Conservation (phyloP, 345 rosid species). For the Limnanthes douglasii region DNA sequence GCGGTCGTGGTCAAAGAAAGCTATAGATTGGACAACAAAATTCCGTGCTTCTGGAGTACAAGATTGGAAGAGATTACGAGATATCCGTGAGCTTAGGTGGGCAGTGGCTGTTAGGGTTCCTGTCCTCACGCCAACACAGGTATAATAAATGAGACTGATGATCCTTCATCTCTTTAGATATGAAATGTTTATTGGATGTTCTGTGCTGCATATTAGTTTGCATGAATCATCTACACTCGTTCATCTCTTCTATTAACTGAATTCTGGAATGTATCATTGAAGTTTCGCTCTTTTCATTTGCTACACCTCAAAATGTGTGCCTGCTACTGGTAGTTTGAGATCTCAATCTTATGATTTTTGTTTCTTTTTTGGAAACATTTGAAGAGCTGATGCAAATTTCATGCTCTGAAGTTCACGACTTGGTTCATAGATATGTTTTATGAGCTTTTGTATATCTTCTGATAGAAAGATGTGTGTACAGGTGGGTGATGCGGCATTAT, state of each 20-base stretch:
- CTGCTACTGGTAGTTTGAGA: background rate
- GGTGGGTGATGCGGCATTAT: constrained; percentile 94
- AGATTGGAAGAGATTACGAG: constrained; percentile 92
- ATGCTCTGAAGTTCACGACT: constrained; percentile 1
- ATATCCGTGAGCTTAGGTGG: constrained; percentile 99
- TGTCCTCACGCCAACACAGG: constrained; percentile 92
- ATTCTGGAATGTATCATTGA: too few relatives aligned
- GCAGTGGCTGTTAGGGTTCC: constrained; percentile 85
- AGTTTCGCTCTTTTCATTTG: background rate
- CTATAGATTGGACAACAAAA: constrained; percentile 78
- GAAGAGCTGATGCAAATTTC: background rate
- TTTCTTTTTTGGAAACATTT: constrained; percentile 1
- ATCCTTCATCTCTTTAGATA: too few relatives aligned
- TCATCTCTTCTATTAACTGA: too few relatives aligned
- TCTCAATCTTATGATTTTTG: background rate
- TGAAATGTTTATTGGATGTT: too few relatives aligned
- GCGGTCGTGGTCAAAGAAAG: constrained; percentile 89
- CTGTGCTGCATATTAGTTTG: too few relatives aligned
- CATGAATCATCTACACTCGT: too few relatives aligned
- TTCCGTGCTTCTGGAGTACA: constrained; percentile 94
- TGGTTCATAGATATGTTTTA: too few relatives aligned
- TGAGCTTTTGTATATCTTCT: too few relatives aligned
- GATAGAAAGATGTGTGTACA: constrained; percentile 15
- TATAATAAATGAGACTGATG: too few relatives aligned
- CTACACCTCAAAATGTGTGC: background rate